phyloP scores from a whole-genome alignment of 768 basidiomycete genomes.

The Epithele typhae region DNA sequence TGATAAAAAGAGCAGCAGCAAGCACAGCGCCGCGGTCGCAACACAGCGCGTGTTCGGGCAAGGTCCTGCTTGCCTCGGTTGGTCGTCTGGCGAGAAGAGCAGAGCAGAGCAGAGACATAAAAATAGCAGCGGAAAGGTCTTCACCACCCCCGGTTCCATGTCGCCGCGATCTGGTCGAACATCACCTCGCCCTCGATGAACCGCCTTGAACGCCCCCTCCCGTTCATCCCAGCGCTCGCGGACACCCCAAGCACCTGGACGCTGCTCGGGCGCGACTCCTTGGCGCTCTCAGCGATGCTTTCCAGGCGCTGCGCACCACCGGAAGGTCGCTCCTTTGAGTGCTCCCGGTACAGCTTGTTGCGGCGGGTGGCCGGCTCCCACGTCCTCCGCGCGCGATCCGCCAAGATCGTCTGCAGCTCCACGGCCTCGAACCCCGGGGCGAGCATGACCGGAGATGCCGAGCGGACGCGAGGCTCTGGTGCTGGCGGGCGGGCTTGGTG shows the following conservation, averaged over 20 bases:
- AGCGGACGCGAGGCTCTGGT: no score
- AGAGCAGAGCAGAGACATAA: not conserved
- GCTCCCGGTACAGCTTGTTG: conserved; percentile 5
- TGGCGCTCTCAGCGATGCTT: conserved; percentile 9
- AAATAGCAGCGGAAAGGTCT: not conserved
- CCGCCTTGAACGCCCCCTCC: conserved; percentile 13
- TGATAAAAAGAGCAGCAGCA: no score
- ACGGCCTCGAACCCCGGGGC: not conserved
- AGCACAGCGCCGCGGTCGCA: not conserved
- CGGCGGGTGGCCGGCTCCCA: not conserved
- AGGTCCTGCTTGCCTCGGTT: conserved; percentile 13
- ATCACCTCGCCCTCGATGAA: conserved; percentile 14
- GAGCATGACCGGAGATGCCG: not conserved
- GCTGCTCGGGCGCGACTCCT: not conserved
- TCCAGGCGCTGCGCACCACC: conserved; percentile 5
- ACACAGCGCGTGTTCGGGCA: not conserved
- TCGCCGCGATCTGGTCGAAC: conserved; percentile 12
- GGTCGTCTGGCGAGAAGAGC: no score
- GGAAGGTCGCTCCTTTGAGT: conserved; percentile 6
- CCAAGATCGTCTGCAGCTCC: not conserved
- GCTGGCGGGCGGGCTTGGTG: not conserved
- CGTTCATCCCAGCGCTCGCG: conserved; percentile 12
- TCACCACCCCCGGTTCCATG: conserved; percentile 2
- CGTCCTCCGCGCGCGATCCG: not conserved
- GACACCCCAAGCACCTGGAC: conserved; percentile 12